Evolutionary conservation across 768 basidiomycete genomes (phyloP).

Genomic region (Termitomyces sp.): DNA sequence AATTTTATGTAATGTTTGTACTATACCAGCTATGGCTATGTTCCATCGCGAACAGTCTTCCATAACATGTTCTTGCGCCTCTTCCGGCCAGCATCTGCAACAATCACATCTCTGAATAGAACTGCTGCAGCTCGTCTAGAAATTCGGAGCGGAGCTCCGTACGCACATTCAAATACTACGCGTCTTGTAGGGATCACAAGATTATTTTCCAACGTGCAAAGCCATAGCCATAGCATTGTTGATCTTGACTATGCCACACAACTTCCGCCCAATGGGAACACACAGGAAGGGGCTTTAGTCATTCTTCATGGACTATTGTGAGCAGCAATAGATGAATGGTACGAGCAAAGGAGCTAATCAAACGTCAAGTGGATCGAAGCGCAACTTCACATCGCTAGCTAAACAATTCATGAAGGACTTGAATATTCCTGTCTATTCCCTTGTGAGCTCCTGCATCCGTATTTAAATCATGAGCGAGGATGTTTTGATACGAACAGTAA

Average conservation of each 20-base stretch:
- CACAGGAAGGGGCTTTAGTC: slow-evolving; percentile 36
- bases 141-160: neutral
- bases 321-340: slow-evolving; percentile 13
- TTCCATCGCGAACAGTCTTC: neutral
- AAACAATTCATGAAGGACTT: slow-evolving; percentile 61
- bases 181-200: neutral
- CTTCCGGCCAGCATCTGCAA: neutral
- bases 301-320: slow-evolving; percentile 60
- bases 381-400: slow-evolving; percentile 77
- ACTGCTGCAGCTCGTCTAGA: neutral
- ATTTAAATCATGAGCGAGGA: neutral
- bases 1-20: neutral
- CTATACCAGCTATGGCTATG: no score
- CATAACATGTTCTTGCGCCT: neutral
- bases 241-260: slow-evolving; percentile 15
- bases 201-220: neutral
- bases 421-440: slow-evolving; percentile 58
- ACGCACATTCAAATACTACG: neutral
- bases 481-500: neutral
- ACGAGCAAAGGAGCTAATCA: neutral
- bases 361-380: slow-evolving; percentile 63
- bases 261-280: slow-evolving; percentile 18
- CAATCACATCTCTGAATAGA: no score
- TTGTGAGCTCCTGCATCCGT: slow-evolving; percentile 28
- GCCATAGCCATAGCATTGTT: neutral